phyloP scores from a whole-genome alignment of 768 basidiomycete species.

The Suillus lakei region DNA sequence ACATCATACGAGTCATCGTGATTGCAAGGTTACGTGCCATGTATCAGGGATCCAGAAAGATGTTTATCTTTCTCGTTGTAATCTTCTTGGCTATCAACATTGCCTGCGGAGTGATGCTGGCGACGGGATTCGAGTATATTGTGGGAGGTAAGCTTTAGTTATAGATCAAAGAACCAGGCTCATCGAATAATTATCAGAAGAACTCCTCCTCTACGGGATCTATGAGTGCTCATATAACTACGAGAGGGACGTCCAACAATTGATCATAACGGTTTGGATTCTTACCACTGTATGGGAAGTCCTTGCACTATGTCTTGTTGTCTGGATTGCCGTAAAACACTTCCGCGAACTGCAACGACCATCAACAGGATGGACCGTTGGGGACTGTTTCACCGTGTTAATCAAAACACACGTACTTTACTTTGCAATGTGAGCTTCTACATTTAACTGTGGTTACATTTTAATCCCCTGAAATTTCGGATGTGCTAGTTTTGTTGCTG shows the following conservation, averaged over 20 bases:
- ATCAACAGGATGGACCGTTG: background rate
- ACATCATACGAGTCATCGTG: background rate
- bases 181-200: background rate
- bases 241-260: too few relatives aligned
- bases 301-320: background rate
- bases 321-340: background rate
- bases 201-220: background rate
- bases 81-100: background rate
- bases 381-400: background rate
- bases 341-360: background rate
- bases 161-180: background rate
- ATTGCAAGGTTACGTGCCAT: conserved; percentile 1
- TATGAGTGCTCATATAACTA: background rate
- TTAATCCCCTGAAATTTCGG: background rate
- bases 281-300: background rate
- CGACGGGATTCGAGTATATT: background rate
- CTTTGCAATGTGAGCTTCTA: background rate
- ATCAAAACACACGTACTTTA: background rate
- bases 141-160: background rate
- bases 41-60: background rate
- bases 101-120: background rate
- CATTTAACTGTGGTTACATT: background rate
- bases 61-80: background rate
- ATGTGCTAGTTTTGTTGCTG: background rate
- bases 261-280: background rate